Percentiles rank a stretch among this genome's conserved stretches.
Evolutionary conservation across 768 basidiomycete species (phyloP).

Genomic region (Serendipita indica): DNA sequence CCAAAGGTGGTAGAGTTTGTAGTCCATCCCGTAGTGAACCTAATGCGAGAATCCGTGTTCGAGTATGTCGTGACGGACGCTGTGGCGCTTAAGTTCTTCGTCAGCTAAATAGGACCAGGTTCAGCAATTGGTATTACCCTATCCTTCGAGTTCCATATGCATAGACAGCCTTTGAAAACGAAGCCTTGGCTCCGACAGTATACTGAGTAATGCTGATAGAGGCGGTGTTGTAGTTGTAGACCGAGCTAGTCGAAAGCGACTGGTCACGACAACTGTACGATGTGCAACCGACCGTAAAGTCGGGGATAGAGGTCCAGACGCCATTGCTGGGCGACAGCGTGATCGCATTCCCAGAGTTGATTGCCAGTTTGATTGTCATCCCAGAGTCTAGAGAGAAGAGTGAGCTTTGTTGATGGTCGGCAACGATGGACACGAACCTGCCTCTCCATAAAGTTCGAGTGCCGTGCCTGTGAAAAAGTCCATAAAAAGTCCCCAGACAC

Average conservation of each 20-base stretch:
- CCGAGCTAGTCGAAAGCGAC: background rate
- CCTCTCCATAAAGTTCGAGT: background rate
- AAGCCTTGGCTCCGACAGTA: background rate
- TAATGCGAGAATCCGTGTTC: background rate
- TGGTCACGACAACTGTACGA: background rate
- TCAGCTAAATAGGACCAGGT: background rate
- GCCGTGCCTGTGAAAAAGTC: background rate
- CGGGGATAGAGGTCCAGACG: background rate
- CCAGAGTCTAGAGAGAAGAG: background rate
- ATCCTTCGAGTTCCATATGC: background rate
- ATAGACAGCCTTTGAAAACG: background rate
- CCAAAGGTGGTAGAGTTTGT: background rate
- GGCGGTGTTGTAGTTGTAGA: background rate
- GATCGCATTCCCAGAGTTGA: background rate
- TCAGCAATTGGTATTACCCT: background rate
- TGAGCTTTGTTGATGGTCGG: background rate
- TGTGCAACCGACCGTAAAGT: background rate
- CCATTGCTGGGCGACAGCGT: background rate
- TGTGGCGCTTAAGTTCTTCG: background rate
- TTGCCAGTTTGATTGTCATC: background rate
- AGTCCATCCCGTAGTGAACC: background rate
- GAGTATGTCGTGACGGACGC: background rate
- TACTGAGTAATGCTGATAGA: background rate
- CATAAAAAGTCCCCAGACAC: background rate
- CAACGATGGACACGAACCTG: background rate